Evolutionary conservation across 192 early-diverging fungal species (phyloP), one percentile per base, ranked within the genome.

Genomic region (Geranomyces variabilis): DNA sequence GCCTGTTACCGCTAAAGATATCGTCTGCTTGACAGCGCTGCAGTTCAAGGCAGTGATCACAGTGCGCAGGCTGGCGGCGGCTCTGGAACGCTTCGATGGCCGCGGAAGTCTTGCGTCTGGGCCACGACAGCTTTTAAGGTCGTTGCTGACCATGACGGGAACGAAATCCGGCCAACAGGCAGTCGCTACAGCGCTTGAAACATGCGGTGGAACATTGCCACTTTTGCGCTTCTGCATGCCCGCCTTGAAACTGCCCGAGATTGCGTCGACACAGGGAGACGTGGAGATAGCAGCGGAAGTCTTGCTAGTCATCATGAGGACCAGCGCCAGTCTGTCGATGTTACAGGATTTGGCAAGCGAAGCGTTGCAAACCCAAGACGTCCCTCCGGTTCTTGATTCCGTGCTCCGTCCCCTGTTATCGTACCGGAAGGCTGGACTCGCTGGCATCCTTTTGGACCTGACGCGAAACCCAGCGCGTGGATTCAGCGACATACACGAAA

Each of bases 101-200:
- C 33, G 63, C n/a, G 21, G 41, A 24, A 17, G 21, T 4, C 12
- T 21, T 13, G 41, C 19, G 3, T 29, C n/a, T n/a, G 41, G 1
- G 21, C 34, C 17, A 4, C 17, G 43, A 21, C 34, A 64, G 63
- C 44, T 64, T 2, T 9, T 64, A 1, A 3, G 43, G 4, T 24
- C 34, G 41, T 5, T 64, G 31, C 3, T 41, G 14, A 45, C 21
- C 9, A 64, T 64, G 63, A 15, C 41, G 33, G 63, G 44, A 24
- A n/a, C 63, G 43, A 64, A 19, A 24, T 19, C 19, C 15, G 63
- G 63, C 21, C 41, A 64, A 29, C 63, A 64, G 21, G 63, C 63
- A 19, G 63, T 64, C 15, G 44, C 43, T n/a, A 13, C 41, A 19
- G 63, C 63, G 33, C 63, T 64, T n/a, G 43, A 21, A 21, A n/a